Evolutionary conservation across 768 basidiomycete species (phyloP), one percentile per base, ranked within the genome.

Genomic region (Chalciporus sphaerocephalus): DNA sequence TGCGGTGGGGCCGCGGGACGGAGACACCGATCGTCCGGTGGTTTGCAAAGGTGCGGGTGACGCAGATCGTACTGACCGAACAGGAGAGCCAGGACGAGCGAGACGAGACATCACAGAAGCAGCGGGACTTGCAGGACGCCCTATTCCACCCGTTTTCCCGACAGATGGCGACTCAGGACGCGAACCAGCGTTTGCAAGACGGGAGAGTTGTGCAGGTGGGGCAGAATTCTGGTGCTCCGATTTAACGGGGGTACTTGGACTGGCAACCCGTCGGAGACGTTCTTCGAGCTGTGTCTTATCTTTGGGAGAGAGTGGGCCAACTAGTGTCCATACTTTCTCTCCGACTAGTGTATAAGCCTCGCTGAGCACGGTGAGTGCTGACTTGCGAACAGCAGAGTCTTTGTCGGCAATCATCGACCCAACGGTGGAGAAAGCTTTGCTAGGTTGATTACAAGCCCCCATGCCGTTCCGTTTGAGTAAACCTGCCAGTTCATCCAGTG

Each of bases 231-330:
- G 74, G 13, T 73, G 71, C 52, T 69, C 68, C 23, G 49, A 42
- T 30, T 63, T 71, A 33, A 61, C 62, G 21, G 74, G 74, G 44
- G 57, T 61, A 53, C 78, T 79, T 24, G 85, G 80, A 6, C 84
- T 85, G 23, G 83, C 72, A n/a, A 91, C 80, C 25, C 90, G 85
- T 37, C 88, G 84, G 22, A 96, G 69, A 7, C 91, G 79, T 59
- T 94, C 93, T 64, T 95, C 92, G 23, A 96, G 76, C 57, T 93
- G 90, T 8, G 91, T 92, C 59, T 88, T 92, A 59, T 94, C 92
- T 64, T 95, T 95, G 5, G 87, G 71, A 36, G 85, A 77, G 22
- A 96, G 69, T 8, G 74, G 55, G 1, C 90, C 90, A 35, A 92
- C 87, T 9, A 85, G 66, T 10, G 76, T 69, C 89, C 88, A 94